Evolutionary conservation across 805 yeast species (phyloP).

Genomic region (Myxozyma kluyveri): DNA sequence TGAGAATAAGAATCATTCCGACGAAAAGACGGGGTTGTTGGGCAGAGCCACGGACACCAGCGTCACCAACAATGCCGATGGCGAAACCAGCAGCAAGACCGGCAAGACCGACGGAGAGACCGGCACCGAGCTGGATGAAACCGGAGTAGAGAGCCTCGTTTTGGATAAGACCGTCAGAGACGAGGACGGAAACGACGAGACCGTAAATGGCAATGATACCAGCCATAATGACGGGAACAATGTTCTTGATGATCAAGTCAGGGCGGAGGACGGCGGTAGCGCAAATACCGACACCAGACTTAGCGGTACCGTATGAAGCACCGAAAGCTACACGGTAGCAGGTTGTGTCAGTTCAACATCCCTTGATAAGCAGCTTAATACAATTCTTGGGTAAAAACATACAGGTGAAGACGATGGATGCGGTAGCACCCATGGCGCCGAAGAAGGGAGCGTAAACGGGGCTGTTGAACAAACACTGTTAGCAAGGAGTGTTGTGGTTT

Average conservation of each 20-base stretch:
- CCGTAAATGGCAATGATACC: constrained; percentile 98
- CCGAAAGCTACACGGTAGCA: constrained; percentile 81
- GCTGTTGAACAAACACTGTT: constrained; percentile 40
- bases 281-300: constrained; percentile 95
- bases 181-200: constrained; percentile 89
- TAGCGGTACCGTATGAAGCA: constrained; percentile 98
- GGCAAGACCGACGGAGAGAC: constrained; percentile 92
- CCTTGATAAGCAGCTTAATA: too few species aligned
- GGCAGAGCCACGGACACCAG: constrained; percentile 84
- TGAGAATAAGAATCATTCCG: constrained; percentile 82
- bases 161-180: constrained; percentile 82
- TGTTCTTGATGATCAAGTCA: constrained; percentile 81
- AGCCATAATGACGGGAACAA: constrained; percentile 96
- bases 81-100: constrained; percentile 97
- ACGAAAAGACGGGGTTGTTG: constrained; percentile 86
- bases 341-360: background rate
- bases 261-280: constrained; percentile 98
- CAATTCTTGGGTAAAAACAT: constrained; percentile 9
- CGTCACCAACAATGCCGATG: constrained; percentile 91
- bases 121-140: constrained; percentile 97
- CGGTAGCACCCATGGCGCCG: constrained; percentile 99
- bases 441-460: constrained; percentile 86
- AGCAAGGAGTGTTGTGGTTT: too few species aligned
- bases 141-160: constrained; percentile 88
- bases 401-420: constrained; percentile 97